Evolutionary conservation across 1,139 yeast species (phyloP).

Genomic region (Blastobotrys capitulatus): DNA sequence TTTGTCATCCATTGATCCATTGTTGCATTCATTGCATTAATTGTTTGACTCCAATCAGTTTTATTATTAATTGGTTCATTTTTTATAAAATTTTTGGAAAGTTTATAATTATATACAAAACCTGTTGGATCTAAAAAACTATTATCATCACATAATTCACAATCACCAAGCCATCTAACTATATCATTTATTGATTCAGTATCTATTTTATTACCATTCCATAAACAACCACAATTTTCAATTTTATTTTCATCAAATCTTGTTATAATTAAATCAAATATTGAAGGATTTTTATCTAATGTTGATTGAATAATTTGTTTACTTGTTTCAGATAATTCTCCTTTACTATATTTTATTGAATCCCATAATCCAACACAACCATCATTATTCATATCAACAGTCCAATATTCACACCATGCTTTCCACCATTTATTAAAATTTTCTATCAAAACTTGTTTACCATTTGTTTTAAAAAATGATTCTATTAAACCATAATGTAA

Average conservation of each 20-base stretch:
- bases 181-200: slow-evolving; percentile 22
- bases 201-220: slow-evolving; percentile 18
- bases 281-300: slow-evolving; percentile 15
- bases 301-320: slow-evolving; percentile 24
- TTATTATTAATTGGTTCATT: slow-evolving; percentile 5
- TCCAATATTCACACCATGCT: slow-evolving; percentile 28
- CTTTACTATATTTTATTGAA: slow-evolving; percentile 20
- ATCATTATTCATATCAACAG: slow-evolving; percentile 20
- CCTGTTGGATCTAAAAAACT: slow-evolving; percentile 27
- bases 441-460: slow-evolving; percentile 18
- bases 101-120: slow-evolving; percentile 24
- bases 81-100: too few species aligned
- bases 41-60: not conserved
- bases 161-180: slow-evolving; percentile 26
- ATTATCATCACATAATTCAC: slow-evolving; percentile 22
- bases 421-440: slow-evolving; percentile 28
- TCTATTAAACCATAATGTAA: slow-evolving; percentile 26
- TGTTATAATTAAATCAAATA: slow-evolving; percentile 21
- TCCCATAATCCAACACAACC: slow-evolving; percentile 22
- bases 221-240: slow-evolving; percentile 27
- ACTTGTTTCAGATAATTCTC: slow-evolving; percentile 22
- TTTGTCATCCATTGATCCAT: slow-evolving; percentile 21
- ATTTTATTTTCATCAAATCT: slow-evolving; percentile 15
- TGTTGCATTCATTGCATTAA: slow-evolving; percentile 18
- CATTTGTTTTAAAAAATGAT: slow-evolving; percentile 8